phyloP scores from a whole-genome alignment of 2,329 filamentous ascomycete species.

The Myrmaecium sp. region DNA sequence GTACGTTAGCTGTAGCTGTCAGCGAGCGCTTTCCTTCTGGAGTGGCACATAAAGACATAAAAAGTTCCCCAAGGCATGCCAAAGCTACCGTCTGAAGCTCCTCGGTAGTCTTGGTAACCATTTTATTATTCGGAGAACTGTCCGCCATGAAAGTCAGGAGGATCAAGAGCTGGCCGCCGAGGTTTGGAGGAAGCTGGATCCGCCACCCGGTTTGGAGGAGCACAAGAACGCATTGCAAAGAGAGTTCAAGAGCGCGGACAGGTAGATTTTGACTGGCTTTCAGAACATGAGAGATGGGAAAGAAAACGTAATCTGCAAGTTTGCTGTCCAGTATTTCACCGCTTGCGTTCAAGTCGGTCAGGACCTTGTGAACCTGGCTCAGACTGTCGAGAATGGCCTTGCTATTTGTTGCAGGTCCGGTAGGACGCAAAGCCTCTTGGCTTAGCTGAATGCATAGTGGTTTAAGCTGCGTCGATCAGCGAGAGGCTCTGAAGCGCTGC shows the following conservation, averaged over 20 bases:
- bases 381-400: constrained; percentile 33
- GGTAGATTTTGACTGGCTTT: constrained; percentile 57
- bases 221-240: constrained; percentile 56
- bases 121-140: constrained; percentile 42
- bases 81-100: constrained; percentile 61
- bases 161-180: constrained; percentile 73
- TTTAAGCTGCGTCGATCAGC: constrained; percentile 31
- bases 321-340: constrained; percentile 50
- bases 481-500: neutral
- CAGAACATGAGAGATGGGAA: constrained; percentile 77
- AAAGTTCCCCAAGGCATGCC: constrained; percentile 48
- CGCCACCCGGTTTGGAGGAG: constrained; percentile 71
- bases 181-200: constrained; percentile 46
- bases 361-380: constrained; percentile 25
- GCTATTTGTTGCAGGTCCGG: constrained; percentile 25
- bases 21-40: constrained; percentile 33
- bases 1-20: constrained; percentile 43
- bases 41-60: constrained; percentile 38
- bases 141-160: constrained; percentile 69
- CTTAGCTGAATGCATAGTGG: constrained; percentile 41
- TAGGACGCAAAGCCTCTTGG: constrained; percentile 34
- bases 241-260: constrained; percentile 54
- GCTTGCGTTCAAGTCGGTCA: constrained; percentile 17
- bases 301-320: constrained; percentile 87
- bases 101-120: constrained; percentile 41